Evolutionary conservation across 495 filamentous ascomycete genomes (phyloP).

Genomic region (Xylaria curta): DNA sequence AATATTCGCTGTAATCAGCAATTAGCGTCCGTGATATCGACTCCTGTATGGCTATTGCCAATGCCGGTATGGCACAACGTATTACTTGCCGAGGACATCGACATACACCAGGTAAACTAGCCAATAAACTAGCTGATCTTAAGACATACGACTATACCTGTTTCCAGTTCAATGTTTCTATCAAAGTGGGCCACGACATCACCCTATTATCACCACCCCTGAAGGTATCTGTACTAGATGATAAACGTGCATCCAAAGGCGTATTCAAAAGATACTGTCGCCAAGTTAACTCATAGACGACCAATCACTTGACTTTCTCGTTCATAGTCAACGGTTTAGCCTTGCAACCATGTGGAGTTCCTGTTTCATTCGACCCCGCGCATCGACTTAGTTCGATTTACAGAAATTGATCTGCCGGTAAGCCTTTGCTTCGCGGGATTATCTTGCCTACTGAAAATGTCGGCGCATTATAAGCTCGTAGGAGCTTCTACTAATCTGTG

Average conservation of each 20-base stretch:
- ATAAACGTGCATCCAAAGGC: neutral
- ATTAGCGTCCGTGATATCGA: neutral
- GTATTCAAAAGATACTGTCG: neutral
- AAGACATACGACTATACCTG: neutral
- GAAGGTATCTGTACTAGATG: neutral
- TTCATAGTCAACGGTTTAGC: neutral
- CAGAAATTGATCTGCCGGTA: neutral
- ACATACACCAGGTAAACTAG: neutral
- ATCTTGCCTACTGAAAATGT: no score
- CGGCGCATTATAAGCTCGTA: neutral
- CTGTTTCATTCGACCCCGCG: neutral
- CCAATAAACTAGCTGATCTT: conserved; percentile 1
- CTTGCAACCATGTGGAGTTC: neutral
- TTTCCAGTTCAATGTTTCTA: neutral
- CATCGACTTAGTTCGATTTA: neutral
- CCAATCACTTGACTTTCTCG: neutral
- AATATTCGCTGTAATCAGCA: neutral
- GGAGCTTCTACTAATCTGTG: neutral
- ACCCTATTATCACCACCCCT: conserved; percentile 4
- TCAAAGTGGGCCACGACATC: conserved; percentile 13
- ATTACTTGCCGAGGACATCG: neutral
- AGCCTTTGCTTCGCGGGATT: neutral
- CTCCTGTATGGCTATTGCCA: neutral
- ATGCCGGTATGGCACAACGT: neutral
- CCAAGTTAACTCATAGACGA: conserved; percentile 7